Percentiles rank a stretch among this genome's conserved stretches.
Evolutionary conservation across 441 rosid species (phyloP).

Genomic region (Mallotus japonicus): DNA sequence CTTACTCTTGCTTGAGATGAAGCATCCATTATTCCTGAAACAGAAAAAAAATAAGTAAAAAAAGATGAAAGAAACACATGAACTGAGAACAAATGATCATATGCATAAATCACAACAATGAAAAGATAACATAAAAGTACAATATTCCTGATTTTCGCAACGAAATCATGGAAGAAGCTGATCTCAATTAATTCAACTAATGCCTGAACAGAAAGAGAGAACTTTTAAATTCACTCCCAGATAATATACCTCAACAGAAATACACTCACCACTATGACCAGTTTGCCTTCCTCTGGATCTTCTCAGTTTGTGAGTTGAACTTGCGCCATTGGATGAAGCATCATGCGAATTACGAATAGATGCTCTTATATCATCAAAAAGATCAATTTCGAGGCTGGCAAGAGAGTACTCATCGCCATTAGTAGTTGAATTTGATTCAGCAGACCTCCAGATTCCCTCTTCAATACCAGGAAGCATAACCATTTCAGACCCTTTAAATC

Average conservation of each 20-base stretch:
- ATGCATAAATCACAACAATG: neutral
- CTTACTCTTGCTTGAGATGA: slow-evolving; percentile 31
- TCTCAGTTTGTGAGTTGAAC: slow-evolving; percentile 22
- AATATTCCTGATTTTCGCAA: no score
- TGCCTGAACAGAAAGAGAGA: no score
- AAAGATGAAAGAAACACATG: slow-evolving; percentile 10
- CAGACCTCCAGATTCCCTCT: slow-evolving; percentile 34
- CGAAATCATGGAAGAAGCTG: no score
- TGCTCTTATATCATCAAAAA: slow-evolving; percentile 48
- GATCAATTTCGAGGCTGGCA: slow-evolving; percentile 52
- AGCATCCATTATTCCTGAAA: slow-evolving; percentile 21
- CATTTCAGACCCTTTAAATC: slow-evolving; percentile 36
- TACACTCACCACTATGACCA: slow-evolving; percentile 23
- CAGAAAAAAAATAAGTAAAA: slow-evolving; percentile 24
- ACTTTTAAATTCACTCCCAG: no score
- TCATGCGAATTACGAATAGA: slow-evolving; percentile 26
- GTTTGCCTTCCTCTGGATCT: slow-evolving; percentile 24
- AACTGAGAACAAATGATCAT: neutral
- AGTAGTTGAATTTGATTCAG: slow-evolving; percentile 31
- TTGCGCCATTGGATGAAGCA: slow-evolving; percentile 21
- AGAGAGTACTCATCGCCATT: slow-evolving; percentile 40
- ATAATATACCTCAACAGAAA: neutral
- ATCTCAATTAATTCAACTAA: no score
- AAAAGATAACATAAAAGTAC: neutral
- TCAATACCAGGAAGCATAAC: slow-evolving; percentile 26